Evolutionary conservation across 768 basidiomycete genomes (phyloP), one percentile per base, ranked within the genome.

Genomic region (Lentinula lateritia): DNA sequence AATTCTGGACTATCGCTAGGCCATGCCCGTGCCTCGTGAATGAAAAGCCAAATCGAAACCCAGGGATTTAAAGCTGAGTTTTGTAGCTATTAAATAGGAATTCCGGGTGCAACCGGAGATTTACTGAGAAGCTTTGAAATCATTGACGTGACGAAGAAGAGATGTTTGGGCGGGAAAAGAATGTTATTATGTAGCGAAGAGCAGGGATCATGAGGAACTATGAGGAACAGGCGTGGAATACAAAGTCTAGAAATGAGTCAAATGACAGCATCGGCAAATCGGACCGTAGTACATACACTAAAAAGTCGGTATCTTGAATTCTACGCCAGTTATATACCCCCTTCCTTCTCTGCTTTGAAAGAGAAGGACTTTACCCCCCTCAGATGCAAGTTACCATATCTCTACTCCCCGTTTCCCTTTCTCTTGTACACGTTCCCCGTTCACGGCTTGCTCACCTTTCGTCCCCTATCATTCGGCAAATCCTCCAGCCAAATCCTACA

Each of bases 341-440:
- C 50, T 35, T 32, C 10, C 28, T 18, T 52, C 52, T 41, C 18
- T 12, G 13, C 50, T 50, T 13, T 36, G 38, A 20, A 41, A 7
- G 48, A 50, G 48, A 36, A 35, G 52, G 32, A 52, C 12, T 35
- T 34, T 52, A n/a, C 4, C 35, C 15, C 50, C 35, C 50, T 34
- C 53, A 39, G 3, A 58, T 59, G 59, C 59, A 60, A 53, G 74
- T 76, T 66, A 90, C 90, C 58, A 85, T 92, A 63, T 78, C 88
- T 36, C 80, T 90, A 61, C 87, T 91, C 67, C 87, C 88, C 32
- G 81, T 86, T 53, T 80, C 85, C 35, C 83, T 92, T 56, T 83
- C 85, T 57, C 85, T 92, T 69, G 84, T 90, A 54, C 88, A 87
- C 69, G 82, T 92, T 61, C 90, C 90, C 52, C 86, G 89, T 60